Evolutionary conservation across 2,329 filamentous ascomycete genomes (phyloP), one percentile per base, ranked within the genome.

Genomic region (Emergomyces africanus): DNA sequence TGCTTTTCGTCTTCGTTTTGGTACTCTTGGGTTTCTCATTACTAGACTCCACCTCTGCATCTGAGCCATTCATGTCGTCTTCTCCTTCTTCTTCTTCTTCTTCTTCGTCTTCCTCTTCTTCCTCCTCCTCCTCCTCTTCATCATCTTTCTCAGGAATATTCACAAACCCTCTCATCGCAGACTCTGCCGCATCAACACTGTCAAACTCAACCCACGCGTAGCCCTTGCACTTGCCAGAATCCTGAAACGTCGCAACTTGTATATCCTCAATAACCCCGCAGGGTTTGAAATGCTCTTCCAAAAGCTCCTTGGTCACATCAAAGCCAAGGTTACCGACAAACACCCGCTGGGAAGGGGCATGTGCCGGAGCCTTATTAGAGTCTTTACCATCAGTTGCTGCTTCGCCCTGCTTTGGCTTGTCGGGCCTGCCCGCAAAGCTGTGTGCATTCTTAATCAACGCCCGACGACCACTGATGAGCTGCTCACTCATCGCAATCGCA

Each of bases 221-320:
- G 20, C 94, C 95, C 77, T 97, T 97, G 78, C 94, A 99, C 77
- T 97, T 99, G 49, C 94, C 94, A 23, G 87, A 87, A 72, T 99
- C 95, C 73, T 97, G 89, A 70, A 99, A 99, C 0, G 91, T 96
- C 2, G 94, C 94, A 65, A 97, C 79, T 75, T 95, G 92, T 64
- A 90, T 82, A 76, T 88, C 88, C 57, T 86, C 83, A 62, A 97
- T 83, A 62, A 86, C 80, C 56, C 94, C 94, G 70, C 92, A 97
- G 71, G 86, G 89, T 54, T 81, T 81, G 72, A 96, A 97, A 70
- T 96, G 89, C 63, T 85, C 80, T 64, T 84, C 79, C 55, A 99
- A 74, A 66, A 89, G 85, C 58, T 96, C 90, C 66, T 92, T 87
- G 6, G 86, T 90, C 4, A 85, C 83, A 68, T 88, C 84, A 74